Conservation (phyloP, 352 stramenopile species). For the Phytophthora pinifolia region DNA sequence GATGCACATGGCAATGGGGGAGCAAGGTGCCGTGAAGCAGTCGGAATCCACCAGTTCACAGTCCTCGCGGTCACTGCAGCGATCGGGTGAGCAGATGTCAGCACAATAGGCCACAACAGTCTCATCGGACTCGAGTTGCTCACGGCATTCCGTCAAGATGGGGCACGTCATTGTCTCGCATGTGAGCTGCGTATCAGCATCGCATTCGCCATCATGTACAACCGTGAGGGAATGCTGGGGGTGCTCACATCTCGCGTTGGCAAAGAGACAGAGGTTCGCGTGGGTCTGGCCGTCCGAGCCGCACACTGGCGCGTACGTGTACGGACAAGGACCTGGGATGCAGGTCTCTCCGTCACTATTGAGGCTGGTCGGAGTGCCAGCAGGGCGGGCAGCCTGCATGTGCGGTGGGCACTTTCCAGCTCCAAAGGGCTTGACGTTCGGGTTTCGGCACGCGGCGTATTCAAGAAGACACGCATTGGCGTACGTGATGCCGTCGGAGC, state of each 20-base stretch:
- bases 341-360: slow-evolving; percentile 26
- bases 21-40: slow-evolving; percentile 61
- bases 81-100: slow-evolving; percentile 51
- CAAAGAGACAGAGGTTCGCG: slow-evolving; percentile 42
- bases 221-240: slow-evolving; percentile 29
- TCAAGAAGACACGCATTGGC: slow-evolving; percentile 58
- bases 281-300: slow-evolving; percentile 45
- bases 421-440: slow-evolving; percentile 33
- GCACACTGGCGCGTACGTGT: slow-evolving; percentile 36
- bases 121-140: slow-evolving; percentile 28
- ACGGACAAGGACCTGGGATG: slow-evolving; percentile 41
- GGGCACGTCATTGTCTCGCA: slow-evolving; percentile 54
- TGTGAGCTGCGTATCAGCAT: slow-evolving; percentile 39
- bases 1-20: slow-evolving; percentile 56
- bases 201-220: slow-evolving; percentile 48
- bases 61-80: slow-evolving; percentile 43
- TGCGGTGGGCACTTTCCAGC: slow-evolving; percentile 42
- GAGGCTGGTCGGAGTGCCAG: slow-evolving; percentile 7
- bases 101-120: slow-evolving; percentile 45
- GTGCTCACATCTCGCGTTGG: slow-evolving; percentile 32
- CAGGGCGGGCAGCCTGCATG: slow-evolving; percentile 20
- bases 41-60: slow-evolving; percentile 46
- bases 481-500: slow-evolving; percentile 67
- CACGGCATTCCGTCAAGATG: slow-evolving; percentile 39
- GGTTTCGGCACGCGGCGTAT: slow-evolving; percentile 43